These are phyloP conservation scores for Emericellopsis cladophorae DNA, from an alignment of 2,329 filamentous ascomycete genomes.

Conservation along the genomic window DNA sequence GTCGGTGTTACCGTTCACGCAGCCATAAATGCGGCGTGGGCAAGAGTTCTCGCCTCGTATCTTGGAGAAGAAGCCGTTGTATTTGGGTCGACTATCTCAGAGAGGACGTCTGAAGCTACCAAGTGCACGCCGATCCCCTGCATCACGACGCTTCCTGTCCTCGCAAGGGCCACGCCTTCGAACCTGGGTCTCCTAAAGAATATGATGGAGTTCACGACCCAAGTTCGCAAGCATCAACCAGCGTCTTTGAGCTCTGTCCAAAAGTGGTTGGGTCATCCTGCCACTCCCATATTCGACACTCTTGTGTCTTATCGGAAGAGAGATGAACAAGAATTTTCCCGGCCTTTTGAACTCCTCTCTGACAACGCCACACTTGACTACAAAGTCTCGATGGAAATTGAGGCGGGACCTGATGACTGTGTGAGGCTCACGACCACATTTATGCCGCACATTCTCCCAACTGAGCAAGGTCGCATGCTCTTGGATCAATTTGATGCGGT, in stretches of 20 bases:
- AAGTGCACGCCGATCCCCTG: constrained; percentile 59
- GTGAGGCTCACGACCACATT: constrained; percentile 56
- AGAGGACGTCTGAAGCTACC: constrained; percentile 50
- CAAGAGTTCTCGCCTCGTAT: constrained; percentile 61
- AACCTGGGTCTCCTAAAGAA: constrained; percentile 44
- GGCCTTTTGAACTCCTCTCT: constrained; percentile 45
- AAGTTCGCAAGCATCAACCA: constrained; percentile 57
- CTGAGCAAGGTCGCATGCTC: constrained; percentile 53
- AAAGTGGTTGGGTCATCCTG: constrained; percentile 52
- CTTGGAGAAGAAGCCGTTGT: constrained; percentile 61
- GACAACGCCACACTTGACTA: constrained; percentile 68
- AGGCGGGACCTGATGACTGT: constrained; percentile 33
- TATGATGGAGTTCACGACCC: constrained; percentile 54
- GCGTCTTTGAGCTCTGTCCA: constrained; percentile 61
- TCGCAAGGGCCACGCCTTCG: constrained; percentile 39
- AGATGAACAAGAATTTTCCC: constrained; percentile 10
- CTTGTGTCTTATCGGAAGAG: constrained; percentile 72
- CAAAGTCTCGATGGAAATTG: constrained; percentile 67
- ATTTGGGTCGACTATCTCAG: constrained; percentile 73
- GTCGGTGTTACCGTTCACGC: constrained; percentile 64
- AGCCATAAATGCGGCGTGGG: constrained; percentile 67
- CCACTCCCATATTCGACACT: constrained; percentile 66
- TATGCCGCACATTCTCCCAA: constrained; percentile 50
- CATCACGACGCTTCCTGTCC: constrained; percentile 67
- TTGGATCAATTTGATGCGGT: constrained; percentile 59